Base-by-base conservation (phyloP, 140 eudicot genomes). In the Ambrosia hybrid region DNA sequence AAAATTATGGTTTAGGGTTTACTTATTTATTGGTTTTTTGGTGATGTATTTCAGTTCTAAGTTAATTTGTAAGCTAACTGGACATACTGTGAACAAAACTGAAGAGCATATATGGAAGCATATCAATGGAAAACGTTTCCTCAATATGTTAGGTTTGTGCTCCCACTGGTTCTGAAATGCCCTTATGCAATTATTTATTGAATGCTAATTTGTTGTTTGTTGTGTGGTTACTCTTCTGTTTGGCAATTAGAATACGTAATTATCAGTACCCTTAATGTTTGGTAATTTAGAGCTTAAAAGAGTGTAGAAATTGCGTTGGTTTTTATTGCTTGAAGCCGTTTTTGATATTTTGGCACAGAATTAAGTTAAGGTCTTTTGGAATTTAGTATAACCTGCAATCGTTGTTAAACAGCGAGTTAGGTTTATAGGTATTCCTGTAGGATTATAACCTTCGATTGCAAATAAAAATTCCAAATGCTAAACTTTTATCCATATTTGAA, bases 21-120 rank as follows among this genome's bases (percentile, higher is more conserved):
- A 53, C 6, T 15, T 21, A 3, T n/a, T 16, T 1, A 41, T 39
- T 51, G 57, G 5, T 17, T 39, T 73, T 8, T 3, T 68, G 13
- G 4, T 59, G 26, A 21, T 66, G 51, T 30, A 59, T 60, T 78
- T 67, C 71, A 93, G 99, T 11, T 88, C 92, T 21, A 94, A 88
- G 90, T 72, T 94, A 55, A 81, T 78, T 7, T 94, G 99, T 77
- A 94, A 86, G 78, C 81, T 94, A 11, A 94, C 99, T 1, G 97
- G 90, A 30, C 71, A 65, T 62, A 81, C 87, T 46, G 84, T 94
- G 73, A 94, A 90, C 68, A 94, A 94, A 74, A 68, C 78, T 33
- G 99, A 94, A 85, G 96, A 90, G 88, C 99, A 94, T 70, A 94
- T 90, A 76, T 94, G 97, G 99, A 94, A 94, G 85, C 99, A 94